Evolutionary conservation across 805 yeast genomes (phyloP).

Genomic region (Soucietia sequanensis): DNA sequence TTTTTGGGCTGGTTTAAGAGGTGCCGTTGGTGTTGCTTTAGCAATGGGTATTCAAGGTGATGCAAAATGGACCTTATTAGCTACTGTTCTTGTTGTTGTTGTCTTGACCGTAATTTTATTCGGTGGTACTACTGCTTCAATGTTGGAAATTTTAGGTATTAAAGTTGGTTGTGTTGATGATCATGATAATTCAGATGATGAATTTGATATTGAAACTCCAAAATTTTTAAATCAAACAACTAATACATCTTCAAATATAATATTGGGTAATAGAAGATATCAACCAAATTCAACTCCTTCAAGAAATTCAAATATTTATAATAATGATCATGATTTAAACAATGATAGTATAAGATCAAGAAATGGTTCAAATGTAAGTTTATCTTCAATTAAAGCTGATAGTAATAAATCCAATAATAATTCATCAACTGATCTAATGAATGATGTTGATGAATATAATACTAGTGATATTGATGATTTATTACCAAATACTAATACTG

Average conservation of each 20-base stretch:
- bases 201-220: constrained; percentile 87
- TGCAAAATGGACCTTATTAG: constrained; percentile 79
- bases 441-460: constrained; percentile 19
- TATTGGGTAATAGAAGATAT: constrained; percentile 18
- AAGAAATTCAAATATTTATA: neutral
- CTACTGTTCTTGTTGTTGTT: constrained; percentile 95
- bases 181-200: constrained; percentile 77
- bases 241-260: constrained; percentile 5
- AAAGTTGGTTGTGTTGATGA: constrained; percentile 88
- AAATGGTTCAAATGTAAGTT: constrained; percentile 27
- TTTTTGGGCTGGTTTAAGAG: constrained; percentile 98
- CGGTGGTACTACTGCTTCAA: constrained; percentile 98
- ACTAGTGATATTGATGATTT: constrained; percentile 41
- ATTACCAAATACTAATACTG: constrained; percentile 13
- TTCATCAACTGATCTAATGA: constrained; percentile 18
- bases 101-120: constrained; percentile 93
- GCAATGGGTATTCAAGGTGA: constrained; percentile 98
- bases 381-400: constrained; percentile 16
- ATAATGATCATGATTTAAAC: constrained; percentile 12
- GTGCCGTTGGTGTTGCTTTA: constrained; percentile 98
- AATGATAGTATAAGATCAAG: constrained; percentile 25
- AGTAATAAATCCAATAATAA: constrained; percentile 10
- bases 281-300: constrained; percentile 1
- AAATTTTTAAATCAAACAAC: constrained; percentile 25
- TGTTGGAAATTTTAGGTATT: constrained; percentile 93